Evolutionary conservation across 257 asterid genomes (phyloP).

Genomic region (Plectranthus barbatus): DNA sequence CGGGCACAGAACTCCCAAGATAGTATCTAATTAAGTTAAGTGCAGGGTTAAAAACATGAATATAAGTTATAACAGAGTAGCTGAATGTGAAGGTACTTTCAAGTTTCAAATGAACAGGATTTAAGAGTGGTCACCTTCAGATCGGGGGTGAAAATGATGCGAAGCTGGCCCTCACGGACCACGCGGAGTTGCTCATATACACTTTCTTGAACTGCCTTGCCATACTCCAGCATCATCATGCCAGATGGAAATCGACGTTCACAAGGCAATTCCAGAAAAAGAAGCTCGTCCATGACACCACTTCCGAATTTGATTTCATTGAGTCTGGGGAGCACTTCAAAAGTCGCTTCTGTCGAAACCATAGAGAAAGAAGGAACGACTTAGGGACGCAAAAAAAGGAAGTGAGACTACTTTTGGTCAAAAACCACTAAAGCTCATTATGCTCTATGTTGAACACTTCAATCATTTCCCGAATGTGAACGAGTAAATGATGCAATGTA

Average conservation of each 20-base stretch:
- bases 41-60: background rate
- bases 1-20: slow-evolving; percentile 98
- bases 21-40: slow-evolving; percentile 41
- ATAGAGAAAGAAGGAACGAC: background rate
- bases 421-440: background rate
- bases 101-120: background rate
- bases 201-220: slow-evolving; percentile 93
- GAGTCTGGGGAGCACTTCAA: slow-evolving; percentile 95
- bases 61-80: background rate
- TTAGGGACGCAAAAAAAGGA: background rate
- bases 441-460: background rate
- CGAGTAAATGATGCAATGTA: background rate
- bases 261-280: slow-evolving; percentile 94
- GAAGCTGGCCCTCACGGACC: slow-evolving; percentile 96
- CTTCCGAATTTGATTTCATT: slow-evolving; percentile 93
- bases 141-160: slow-evolving; percentile 83
- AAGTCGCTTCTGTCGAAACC: slow-evolving; percentile 76
- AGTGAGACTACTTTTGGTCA: slow-evolving; percentile 1
- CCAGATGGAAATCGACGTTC: slow-evolving; percentile 86
- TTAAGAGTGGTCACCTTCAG: slow-evolving; percentile 54
- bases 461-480: background rate
- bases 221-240: slow-evolving; percentile 89
- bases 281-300: slow-evolving; percentile 80
- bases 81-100: slow-evolving; percentile 1
- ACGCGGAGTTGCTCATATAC: slow-evolving; percentile 94